A percentile compares a stretch with the other conserved stretches of the same genome.
These are phyloP conservation scores for Sordariomycetes sp. DNA, from an alignment of 2,329 filamentous ascomycete genomes.

Conservation along the genomic window DNA sequence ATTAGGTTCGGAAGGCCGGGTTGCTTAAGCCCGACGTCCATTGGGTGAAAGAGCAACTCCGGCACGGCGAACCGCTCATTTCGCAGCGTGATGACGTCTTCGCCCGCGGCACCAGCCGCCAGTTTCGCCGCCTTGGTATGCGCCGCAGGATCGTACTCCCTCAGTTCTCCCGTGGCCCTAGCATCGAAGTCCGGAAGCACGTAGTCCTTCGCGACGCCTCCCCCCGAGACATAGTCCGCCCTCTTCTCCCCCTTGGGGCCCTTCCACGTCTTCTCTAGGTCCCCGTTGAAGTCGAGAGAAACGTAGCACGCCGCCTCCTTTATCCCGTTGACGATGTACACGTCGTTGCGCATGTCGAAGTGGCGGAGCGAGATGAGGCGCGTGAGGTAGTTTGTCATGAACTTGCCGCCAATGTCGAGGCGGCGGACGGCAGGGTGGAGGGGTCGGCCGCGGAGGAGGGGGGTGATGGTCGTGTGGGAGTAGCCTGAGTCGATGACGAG, in stretches of 20 bases:
- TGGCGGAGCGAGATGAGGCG: constrained; percentile 81
- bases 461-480: constrained; percentile 83
- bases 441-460: constrained; percentile 67
- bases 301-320: constrained; percentile 86
- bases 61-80: constrained; percentile 89
- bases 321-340: constrained; percentile 87
- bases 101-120: constrained; percentile 31
- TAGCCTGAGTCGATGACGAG: constrained; percentile 86
- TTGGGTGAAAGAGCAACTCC: constrained; percentile 77
- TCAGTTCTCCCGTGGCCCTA: constrained; percentile 50
- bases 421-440: constrained; percentile 71
- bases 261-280: constrained; percentile 79
- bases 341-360: constrained; percentile 91
- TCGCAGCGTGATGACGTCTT: constrained; percentile 74
- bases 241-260: constrained; percentile 49
- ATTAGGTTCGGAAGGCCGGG: constrained; percentile 74
- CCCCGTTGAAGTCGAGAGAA: constrained; percentile 58
- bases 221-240: constrained; percentile 29
- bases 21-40: constrained; percentile 74
- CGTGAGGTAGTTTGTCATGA: constrained; percentile 85
- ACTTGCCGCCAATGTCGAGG: constrained; percentile 83
- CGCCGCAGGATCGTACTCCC: constrained; percentile 61
- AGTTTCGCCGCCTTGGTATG: constrained; percentile 38
- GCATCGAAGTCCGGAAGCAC: constrained; percentile 70
- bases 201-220: constrained; percentile 72